Conservation (phyloP, 2,329 filamentous ascomycete species). For the Rutstroemia sp. region DNA sequence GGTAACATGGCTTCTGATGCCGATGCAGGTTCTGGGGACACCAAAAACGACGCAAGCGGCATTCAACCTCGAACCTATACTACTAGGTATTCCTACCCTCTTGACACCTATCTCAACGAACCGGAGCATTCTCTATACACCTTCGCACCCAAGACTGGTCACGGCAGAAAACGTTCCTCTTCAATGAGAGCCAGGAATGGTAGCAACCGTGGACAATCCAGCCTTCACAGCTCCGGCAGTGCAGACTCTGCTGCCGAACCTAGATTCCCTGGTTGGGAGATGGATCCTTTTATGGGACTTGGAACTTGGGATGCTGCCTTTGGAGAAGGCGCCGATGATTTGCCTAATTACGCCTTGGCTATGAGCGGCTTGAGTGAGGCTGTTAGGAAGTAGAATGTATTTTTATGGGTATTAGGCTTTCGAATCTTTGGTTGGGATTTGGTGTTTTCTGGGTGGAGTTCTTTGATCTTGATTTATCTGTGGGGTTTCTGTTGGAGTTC, state of each 20-base stretch:
- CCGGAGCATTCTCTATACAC: neutral
- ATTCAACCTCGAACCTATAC: neutral
- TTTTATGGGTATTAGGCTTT: too few species aligned
- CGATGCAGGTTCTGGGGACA: neutral
- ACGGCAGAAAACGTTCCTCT: neutral
- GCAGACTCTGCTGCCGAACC: constrained; percentile 1
- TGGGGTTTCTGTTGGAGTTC: too few species aligned
- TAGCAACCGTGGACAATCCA: constrained; percentile 16
- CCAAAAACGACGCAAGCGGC: neutral
- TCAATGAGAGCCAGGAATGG: constrained; percentile 11
- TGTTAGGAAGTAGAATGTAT: neutral
- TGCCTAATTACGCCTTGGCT: constrained; percentile 7
- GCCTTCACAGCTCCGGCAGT: constrained; percentile 13
- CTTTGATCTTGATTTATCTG: too few species aligned
- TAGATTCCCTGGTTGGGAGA: constrained; percentile 9
- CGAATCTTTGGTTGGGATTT: too few species aligned
- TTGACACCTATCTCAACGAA: neutral
- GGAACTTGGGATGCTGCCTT: constrained; percentile 14
- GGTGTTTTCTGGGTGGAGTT: too few species aligned
- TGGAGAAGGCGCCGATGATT: neutral
- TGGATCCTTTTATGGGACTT: constrained; percentile 9
- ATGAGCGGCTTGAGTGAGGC: constrained; percentile 14
- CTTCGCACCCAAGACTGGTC: neutral
- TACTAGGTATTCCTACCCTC: neutral
- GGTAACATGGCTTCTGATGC: neutral